Evolutionary conservation across 2,329 filamentous ascomycete species (phyloP).

Genomic region (Aaosphaeria pasadenensis): DNA sequence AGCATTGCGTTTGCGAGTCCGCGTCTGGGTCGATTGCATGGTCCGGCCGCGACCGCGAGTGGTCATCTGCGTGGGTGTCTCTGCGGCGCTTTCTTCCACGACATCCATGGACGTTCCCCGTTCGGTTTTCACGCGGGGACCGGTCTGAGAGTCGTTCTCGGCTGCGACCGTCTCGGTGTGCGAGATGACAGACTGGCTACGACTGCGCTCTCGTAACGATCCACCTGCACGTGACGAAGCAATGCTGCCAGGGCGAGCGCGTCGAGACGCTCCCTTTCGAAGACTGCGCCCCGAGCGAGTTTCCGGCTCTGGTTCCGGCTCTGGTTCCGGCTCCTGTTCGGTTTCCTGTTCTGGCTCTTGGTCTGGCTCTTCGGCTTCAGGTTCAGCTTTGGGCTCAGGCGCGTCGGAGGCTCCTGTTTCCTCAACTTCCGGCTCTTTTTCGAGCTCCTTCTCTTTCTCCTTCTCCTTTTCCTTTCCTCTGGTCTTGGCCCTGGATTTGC

Average conservation of each 20-base stretch:
- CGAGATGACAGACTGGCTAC: slow-evolving; percentile 49
- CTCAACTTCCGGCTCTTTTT: slow-evolving; percentile 12
- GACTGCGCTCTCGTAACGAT: slow-evolving; percentile 43
- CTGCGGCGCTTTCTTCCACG: slow-evolving; percentile 34
- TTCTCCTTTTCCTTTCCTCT: slow-evolving; percentile 22
- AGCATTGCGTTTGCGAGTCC: slow-evolving; percentile 42
- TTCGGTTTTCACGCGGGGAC: slow-evolving; percentile 46
- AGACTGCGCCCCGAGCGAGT: slow-evolving; percentile 28
- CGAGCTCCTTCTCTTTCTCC: slow-evolving; percentile 12
- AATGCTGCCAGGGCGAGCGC: slow-evolving; percentile 39
- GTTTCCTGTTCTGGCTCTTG: slow-evolving; percentile 4
- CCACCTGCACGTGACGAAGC: slow-evolving; percentile 47
- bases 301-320: slow-evolving; percentile 20
- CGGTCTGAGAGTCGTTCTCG: slow-evolving; percentile 39
- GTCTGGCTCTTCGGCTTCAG: slow-evolving; percentile 14
- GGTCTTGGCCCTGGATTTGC: slow-evolving; percentile 20
- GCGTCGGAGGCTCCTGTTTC: not conserved
- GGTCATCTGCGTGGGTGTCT: slow-evolving; percentile 27
- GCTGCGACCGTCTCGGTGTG: slow-evolving; percentile 41
- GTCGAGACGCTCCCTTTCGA: slow-evolving; percentile 26
- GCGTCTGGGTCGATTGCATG: slow-evolving; percentile 20
- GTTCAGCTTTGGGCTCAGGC: slow-evolving; percentile 11
- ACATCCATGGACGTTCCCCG: slow-evolving; percentile 44
- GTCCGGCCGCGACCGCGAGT: slow-evolving; percentile 27
- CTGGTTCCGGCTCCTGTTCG: slow-evolving; percentile 1